Conservation (phyloP, 2,329 filamentous ascomycete genomes). For the Exserohilum rostratum region DNA sequence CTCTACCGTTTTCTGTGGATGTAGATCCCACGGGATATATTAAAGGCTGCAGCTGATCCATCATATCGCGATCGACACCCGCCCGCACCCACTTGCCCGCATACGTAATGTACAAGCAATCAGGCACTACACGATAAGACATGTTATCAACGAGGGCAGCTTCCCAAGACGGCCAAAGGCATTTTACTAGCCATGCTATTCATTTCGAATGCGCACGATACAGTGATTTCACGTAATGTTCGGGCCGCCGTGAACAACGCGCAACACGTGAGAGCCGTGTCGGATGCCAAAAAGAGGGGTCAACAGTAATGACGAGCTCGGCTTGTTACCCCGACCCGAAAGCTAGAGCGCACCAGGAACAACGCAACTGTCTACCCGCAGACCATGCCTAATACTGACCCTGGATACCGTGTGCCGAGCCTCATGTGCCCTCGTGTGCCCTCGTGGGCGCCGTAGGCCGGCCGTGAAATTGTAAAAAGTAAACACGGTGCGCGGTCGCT, state of each 20-base stretch:
- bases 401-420: no score
- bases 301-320: not conserved
- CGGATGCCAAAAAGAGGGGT: not conserved
- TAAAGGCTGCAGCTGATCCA: not conserved
- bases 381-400: not conserved
- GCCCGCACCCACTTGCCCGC: constrained; percentile 3
- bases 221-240: not conserved
- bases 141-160: constrained; percentile 7
- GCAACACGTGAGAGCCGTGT: not conserved
- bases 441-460: not conserved
- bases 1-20: not conserved
- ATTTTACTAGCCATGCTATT: not conserved
- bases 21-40: not conserved
- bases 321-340: not conserved
- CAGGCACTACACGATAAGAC: constrained; percentile 9
- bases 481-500: not conserved
- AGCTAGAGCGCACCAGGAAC: constrained; percentile 4
- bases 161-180: constrained; percentile 9
- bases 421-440: no score
- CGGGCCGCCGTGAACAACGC: not conserved
- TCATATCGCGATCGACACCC: not conserved
- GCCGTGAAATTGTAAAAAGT: not conserved
- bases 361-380: not conserved
- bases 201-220: not conserved
- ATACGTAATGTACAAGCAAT: constrained; percentile 6